Conservation (phyloP, 192 early-diverging fungal genomes). For the Phlyctochytrium arcticum region DNA sequence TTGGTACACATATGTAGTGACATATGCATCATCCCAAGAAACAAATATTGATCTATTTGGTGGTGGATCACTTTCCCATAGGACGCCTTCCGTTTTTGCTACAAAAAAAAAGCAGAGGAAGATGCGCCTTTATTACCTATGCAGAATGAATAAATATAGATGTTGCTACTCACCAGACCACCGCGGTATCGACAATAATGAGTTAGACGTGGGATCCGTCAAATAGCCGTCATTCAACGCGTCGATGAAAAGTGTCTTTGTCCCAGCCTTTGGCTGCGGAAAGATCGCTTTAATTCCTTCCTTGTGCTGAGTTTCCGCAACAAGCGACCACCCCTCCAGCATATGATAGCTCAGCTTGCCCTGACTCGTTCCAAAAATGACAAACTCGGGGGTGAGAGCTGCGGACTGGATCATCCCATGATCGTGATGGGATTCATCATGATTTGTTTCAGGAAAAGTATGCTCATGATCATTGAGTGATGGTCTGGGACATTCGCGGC, state of each 20-base stretch:
- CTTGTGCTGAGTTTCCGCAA: slow-evolving; percentile 41
- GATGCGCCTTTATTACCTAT: not conserved
- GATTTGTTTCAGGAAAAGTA: slow-evolving; percentile 30
- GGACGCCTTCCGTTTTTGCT: slow-evolving; percentile 38
- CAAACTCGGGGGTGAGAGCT: slow-evolving; percentile 31
- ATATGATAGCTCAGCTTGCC: slow-evolving; percentile 30
- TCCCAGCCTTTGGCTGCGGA: slow-evolving; percentile 34
- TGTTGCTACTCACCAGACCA: slow-evolving; percentile 30
- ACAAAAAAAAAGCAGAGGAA: not conserved
- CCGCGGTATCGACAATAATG: slow-evolving; percentile 30
- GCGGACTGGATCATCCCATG: slow-evolving; percentile 9
- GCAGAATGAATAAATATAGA: too few species aligned
- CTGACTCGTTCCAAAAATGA: slow-evolving; percentile 30
- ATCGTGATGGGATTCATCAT: slow-evolving; percentile 2
- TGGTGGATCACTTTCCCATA: slow-evolving; percentile 38
- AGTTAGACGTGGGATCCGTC: slow-evolving; percentile 33
- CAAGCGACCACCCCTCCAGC: slow-evolving; percentile 41
- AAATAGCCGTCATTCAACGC: slow-evolving; percentile 36
- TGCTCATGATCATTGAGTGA: slow-evolving; percentile 14
- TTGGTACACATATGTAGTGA: slow-evolving; percentile 42
- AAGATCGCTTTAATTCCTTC: slow-evolving; percentile 32
- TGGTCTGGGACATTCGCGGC: not conserved
- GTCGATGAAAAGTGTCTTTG: slow-evolving; percentile 41
- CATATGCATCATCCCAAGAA: slow-evolving; percentile 38
- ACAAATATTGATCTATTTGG: slow-evolving; percentile 34